Evolutionary conservation across 176 grass and related monocot genomes (phyloP), one percentile per base, ranked within the genome.

Genomic region (Poa annua): DNA sequence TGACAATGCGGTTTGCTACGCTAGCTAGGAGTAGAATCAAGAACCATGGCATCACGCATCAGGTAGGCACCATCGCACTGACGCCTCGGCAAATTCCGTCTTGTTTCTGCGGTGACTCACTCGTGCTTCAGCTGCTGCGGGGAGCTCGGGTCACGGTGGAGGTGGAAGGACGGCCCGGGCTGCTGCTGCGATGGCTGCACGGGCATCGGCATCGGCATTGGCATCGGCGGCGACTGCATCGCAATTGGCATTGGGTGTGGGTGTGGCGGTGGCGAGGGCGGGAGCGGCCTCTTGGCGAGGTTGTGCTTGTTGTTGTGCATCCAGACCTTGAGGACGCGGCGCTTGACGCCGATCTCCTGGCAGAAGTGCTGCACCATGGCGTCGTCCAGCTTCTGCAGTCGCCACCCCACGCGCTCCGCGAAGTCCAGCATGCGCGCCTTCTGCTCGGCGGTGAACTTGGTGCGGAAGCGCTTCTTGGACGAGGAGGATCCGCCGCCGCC

Each of bases 281-380:
- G 69, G 49, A 44, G 44, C 17, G 55, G 84, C 84, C 85, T 92
- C 49, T 83, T 94, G 61, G 92, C 92, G 41, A 97, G 88, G 88
- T 67, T 94, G 63, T 97, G 92, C 90, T 98, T 98, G 89, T 98
- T 98, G 88, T 98, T 98, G 83, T 98, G 92, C 95, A 98, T 98
- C 95, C 95, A 98, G 0, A 98, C 92, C 90, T 98, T 98, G 81
- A 98, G 90, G 16, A 98, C 92, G 32, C 92, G 88, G 32, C 95
- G 90, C 81, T 88, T 92, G 1, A 98, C 92, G 25, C 95, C 95
- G 66, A 98, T 93, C 84, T 98, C 92, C 59, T 91, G 79, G 84
- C 95, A 98, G 85, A 98, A 93, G 54, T 71, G 82, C 44, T 94
- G 88, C 79, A 98, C 90, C 74, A 94, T 91, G 36, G 49, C 90